Evolutionary conservation across 2,329 filamentous ascomycete genomes (phyloP).

Genomic region (Penicillium sp.): DNA sequence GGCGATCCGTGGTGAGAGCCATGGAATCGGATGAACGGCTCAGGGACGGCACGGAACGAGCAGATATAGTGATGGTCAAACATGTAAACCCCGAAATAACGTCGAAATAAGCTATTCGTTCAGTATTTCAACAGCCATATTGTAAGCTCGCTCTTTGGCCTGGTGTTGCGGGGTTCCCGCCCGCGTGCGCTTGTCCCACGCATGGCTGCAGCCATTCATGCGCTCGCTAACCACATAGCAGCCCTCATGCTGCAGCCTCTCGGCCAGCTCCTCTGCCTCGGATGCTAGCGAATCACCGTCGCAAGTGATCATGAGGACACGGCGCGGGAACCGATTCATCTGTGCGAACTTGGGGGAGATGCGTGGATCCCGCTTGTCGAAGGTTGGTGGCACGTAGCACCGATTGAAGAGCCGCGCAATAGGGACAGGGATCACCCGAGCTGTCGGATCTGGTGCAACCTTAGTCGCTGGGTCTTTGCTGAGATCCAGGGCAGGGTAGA

Average conservation of each 20-base stretch:
- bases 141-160: slow-evolving; percentile 36
- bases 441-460: slow-evolving; percentile 19
- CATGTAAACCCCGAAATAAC: neutral
- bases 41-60: slow-evolving; percentile 12
- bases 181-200: slow-evolving; percentile 36
- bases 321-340: slow-evolving; percentile 25
- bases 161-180: slow-evolving; percentile 26
- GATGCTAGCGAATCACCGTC: slow-evolving; percentile 28
- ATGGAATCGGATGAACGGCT: slow-evolving; percentile 10
- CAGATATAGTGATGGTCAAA: too few species aligned
- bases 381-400: slow-evolving; percentile 26
- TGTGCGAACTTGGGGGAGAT: slow-evolving; percentile 31
- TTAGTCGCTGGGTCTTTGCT: slow-evolving; percentile 17
- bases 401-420: slow-evolving; percentile 28
- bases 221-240: slow-evolving; percentile 30
- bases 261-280: slow-evolving; percentile 30
- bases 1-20: slow-evolving; percentile 4
- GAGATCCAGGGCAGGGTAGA: slow-evolving; percentile 32
- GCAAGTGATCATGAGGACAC: slow-evolving; percentile 31
- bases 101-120: slow-evolving; percentile 10
- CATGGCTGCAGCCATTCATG: slow-evolving; percentile 37
- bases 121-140: slow-evolving; percentile 31
- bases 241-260: slow-evolving; percentile 20
- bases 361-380: slow-evolving; percentile 30
- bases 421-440: slow-evolving; percentile 20